These are phyloP conservation scores for Irineochytrium annulatum DNA, from an alignment of 192 early-diverging fungal genomes.

Conservation along the genomic window DNA sequence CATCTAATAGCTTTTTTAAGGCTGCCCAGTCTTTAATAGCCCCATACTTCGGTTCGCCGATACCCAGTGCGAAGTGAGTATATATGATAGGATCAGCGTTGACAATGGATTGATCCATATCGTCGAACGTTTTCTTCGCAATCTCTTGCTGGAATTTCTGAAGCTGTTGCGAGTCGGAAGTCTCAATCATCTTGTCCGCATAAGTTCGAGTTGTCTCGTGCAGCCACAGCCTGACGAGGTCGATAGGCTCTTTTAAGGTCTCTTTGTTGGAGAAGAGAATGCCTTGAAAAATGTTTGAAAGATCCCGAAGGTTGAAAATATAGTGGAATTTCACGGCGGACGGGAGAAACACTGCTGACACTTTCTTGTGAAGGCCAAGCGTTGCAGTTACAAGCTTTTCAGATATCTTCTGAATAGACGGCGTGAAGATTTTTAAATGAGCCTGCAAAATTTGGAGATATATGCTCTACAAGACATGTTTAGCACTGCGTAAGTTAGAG, in stretches of 20 bases:
- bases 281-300: constrained; percentile 63
- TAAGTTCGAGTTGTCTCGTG: constrained; percentile 59
- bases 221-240: constrained; percentile 51
- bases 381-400: constrained; percentile 55
- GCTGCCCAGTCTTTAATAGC: constrained; percentile 55
- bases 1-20: constrained; percentile 51
- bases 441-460: constrained; percentile 52
- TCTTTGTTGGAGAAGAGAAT: constrained; percentile 59
- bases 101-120: constrained; percentile 51
- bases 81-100: constrained; percentile 58
- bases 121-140: constrained; percentile 58
- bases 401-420: constrained; percentile 45
- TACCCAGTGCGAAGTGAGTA: constrained; percentile 56
- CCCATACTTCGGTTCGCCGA: constrained; percentile 58
- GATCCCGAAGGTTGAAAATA: constrained; percentile 61
- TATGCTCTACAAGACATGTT: too few species aligned
- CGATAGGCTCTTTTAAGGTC: constrained; percentile 52
- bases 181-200: constrained; percentile 59
- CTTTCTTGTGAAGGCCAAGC: constrained; percentile 56
- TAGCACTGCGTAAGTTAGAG: too few species aligned
- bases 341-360: constrained; percentile 50
- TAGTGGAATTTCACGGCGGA: constrained; percentile 66
- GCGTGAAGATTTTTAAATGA: constrained; percentile 56
- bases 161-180: constrained; percentile 42
- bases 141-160: constrained; percentile 55